These are phyloP conservation scores for Euphorbia schlechtendalii DNA, from an alignment of 441 rosid species.

Conservation along the genomic window DNA sequence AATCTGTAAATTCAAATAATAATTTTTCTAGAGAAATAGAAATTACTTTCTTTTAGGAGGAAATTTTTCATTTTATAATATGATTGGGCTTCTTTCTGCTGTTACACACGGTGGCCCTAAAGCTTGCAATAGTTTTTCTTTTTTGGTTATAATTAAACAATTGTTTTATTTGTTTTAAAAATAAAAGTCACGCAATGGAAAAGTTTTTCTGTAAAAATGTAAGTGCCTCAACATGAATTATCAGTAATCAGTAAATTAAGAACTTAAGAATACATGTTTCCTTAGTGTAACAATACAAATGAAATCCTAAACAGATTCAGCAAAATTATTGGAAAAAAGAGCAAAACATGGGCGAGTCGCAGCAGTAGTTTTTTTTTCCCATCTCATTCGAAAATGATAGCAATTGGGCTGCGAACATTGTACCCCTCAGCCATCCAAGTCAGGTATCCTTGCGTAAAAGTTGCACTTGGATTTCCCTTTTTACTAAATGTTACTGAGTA, in stretches of 20 bases:
- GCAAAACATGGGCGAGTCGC: neutral
- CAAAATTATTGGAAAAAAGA: neutral
- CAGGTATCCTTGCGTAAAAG: slow-evolving; percentile 24
- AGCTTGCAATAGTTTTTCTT: too few species aligned
- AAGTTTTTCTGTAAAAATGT: too few species aligned
- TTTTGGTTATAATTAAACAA: too few species aligned
- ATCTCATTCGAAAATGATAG: slow-evolving; percentile 16
- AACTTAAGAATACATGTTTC: neutral
- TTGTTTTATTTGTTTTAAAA: too few species aligned
- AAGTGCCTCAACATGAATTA: neutral
- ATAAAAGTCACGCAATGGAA: too few species aligned
- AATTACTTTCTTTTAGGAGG: too few species aligned
- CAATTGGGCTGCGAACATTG: slow-evolving; percentile 30
- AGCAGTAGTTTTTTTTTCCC: neutral
- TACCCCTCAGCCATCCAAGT: slow-evolving; percentile 25
- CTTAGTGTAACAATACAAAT: neutral
- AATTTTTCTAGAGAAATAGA: too few species aligned
- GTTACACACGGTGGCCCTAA: too few species aligned
- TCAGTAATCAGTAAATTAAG: neutral
- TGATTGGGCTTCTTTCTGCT: too few species aligned
- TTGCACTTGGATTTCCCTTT: neutral
- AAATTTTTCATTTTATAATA: too few species aligned
- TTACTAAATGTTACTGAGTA: slow-evolving; percentile 27
- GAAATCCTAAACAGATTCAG: neutral
- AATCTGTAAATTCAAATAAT: too few species aligned